phyloP scores from a whole-genome alignment of 1,284 basidiomycete species.

The Xerocomus nothofagi region DNA sequence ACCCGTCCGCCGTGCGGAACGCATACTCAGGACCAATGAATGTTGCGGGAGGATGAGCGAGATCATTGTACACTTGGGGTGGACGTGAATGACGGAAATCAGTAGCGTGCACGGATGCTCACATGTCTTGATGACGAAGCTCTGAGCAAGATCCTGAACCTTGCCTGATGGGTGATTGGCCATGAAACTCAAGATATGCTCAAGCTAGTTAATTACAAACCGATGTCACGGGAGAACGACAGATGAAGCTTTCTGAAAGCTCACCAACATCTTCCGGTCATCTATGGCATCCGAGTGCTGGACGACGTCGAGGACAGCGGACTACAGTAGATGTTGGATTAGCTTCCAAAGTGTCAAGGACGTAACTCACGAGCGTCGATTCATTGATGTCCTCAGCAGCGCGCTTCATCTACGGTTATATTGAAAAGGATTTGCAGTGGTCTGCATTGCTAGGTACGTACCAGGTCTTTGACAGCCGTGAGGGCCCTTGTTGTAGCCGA shows the following conservation, averaged over 20 bases:
- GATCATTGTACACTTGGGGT: slow-evolving; percentile 68
- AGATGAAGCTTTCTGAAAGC: slow-evolving; percentile 10
- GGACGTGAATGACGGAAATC: slow-evolving; percentile 4
- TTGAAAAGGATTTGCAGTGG: neutral
- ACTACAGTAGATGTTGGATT: slow-evolving; percentile 33
- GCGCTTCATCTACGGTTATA: slow-evolving; percentile 26
- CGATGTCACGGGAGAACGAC: neutral
- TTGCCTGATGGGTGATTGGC: slow-evolving; percentile 56
- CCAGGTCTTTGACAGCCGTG: slow-evolving; percentile 34
- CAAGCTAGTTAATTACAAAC: slow-evolving; percentile 48
- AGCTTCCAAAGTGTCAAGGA: neutral
- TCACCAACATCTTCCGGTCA: slow-evolving; percentile 58
- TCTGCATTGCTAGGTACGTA: slow-evolving; percentile 4
- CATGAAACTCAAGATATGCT: slow-evolving; percentile 62
- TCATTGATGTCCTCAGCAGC: slow-evolving; percentile 32
- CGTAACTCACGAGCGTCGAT: slow-evolving; percentile 26
- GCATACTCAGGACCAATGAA: slow-evolving; percentile 61
- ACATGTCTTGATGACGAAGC: slow-evolving; percentile 58
- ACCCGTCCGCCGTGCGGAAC: slow-evolving; percentile 73
- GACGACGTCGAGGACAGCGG: slow-evolving; percentile 55
- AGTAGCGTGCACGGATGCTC: slow-evolving; percentile 29
- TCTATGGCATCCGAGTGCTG: slow-evolving; percentile 60
- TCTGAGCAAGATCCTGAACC: slow-evolving; percentile 48
- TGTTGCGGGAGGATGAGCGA: slow-evolving; percentile 72
- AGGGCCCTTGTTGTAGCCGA: slow-evolving; percentile 26